Evolutionary conservation across 495 filamentous ascomycete genomes (phyloP), one percentile per base, ranked within the genome.

Genomic region (Neurospora sp.): DNA sequence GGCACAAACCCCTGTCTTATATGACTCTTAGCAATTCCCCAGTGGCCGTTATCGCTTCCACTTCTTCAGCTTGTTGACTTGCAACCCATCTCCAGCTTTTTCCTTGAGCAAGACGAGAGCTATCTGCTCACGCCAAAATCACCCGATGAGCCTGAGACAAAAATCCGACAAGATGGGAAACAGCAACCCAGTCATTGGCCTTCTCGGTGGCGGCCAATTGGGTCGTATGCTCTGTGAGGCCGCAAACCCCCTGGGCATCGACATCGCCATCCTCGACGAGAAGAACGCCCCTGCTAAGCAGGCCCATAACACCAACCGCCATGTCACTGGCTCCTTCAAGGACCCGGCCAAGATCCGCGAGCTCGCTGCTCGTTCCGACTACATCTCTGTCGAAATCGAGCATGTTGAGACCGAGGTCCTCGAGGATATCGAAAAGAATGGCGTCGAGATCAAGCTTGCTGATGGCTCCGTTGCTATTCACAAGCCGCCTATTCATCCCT

Each of bases 341-440:
- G 91, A 97, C 76, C 83, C 88, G 2, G 88, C 88, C 37, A 90
- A 90, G 40, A 91, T 99, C 73, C 89, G 89, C 18, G 83, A 93
- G 78, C 86, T 99, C 9, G 94, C 96, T 7, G 84, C 87, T 44
- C 79, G 86, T 8, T 96, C 91, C 75, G 93, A 97, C 79, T 88
- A 97, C 16, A 81, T 99, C 40, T 98, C 96, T 9, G 91, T 96
- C n/a, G 96, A 99, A 80, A 98, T 98, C 75, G 96, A 99, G 83
- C 96, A 99, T 84, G 94, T 99, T 71, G 90, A 99, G 76, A 97
- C 95, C 59, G 84, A 93, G 69, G 92, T 94, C n/a, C 86, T 98
- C 40, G 93, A 97, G 80, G 91, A 97, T 73, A 87, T 97, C 59
- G 88, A 90, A 16, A 85, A 84, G 31, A 84, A 82, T 53, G 86